These are phyloP conservation scores for Phytophthora ohioensis DNA, from an alignment of 352 stramenopile species.

Conservation along the genomic window DNA sequence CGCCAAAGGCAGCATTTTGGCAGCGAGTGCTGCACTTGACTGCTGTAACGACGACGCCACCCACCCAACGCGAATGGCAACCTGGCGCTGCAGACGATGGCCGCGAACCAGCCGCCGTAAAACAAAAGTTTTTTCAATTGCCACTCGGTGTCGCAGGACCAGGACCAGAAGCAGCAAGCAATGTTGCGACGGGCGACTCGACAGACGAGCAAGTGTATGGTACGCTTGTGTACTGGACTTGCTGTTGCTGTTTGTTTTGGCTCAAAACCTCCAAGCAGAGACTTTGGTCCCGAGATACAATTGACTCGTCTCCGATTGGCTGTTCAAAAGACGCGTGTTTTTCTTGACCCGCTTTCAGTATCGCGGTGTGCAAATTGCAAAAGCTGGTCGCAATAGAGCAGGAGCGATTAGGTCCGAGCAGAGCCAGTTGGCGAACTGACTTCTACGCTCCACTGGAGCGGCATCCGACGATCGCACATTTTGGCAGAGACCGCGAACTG, in stretches of 20 bases:
- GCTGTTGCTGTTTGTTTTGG: constrained; percentile 13
- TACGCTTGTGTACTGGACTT: not conserved
- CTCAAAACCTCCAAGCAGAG: constrained; percentile 21
- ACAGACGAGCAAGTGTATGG: constrained; percentile 8
- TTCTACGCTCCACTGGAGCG: constrained; percentile 23
- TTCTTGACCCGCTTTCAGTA: constrained; percentile 22
- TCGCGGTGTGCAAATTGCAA: constrained; percentile 5
- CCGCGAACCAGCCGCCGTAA: constrained; percentile 12
- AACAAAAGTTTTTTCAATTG: not conserved
- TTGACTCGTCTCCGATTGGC: constrained; percentile 15
- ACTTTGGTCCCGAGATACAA: constrained; percentile 10
- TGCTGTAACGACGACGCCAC: constrained; percentile 10
- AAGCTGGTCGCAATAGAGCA: constrained; percentile 31
- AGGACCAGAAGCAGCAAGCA: constrained; percentile 42
- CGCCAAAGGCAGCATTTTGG: constrained; percentile 22
- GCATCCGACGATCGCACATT: constrained; percentile 43
- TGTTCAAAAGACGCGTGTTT: not conserved
- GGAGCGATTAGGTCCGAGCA: constrained; percentile 27
- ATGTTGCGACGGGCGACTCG: constrained; percentile 17
- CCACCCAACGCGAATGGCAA: not conserved
- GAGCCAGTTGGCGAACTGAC: constrained; percentile 44
- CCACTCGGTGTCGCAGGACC: constrained; percentile 25
- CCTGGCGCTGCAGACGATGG: constrained; percentile 15
- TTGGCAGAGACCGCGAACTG: constrained; percentile 44
- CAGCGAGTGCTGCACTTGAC: constrained; percentile 5